Conservation (phyloP, 371 early-diverging fungal species). For the Nematocida sp. region DNA sequence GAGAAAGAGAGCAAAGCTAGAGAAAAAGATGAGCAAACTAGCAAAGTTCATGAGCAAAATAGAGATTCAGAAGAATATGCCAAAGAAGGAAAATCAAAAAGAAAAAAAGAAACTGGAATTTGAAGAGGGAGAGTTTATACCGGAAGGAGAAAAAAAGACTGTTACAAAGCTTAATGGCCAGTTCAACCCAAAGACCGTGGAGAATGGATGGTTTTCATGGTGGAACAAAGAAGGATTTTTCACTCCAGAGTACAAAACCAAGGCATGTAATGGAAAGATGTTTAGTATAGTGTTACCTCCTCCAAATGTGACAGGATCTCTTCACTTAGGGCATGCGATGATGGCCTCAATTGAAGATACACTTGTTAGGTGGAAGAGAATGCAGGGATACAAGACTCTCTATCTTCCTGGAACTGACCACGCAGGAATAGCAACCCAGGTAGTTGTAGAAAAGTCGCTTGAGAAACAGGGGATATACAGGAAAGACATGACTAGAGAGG, state of each 20-base stretch:
- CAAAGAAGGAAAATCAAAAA: conserved; percentile 33
- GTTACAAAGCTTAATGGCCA: conserved; percentile 33
- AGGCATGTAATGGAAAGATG: conserved; percentile 72
- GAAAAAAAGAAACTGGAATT: conserved; percentile 36
- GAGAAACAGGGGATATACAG: conserved; percentile 80
- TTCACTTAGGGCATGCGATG: conserved; percentile 95
- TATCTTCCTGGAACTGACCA: conserved; percentile 97
- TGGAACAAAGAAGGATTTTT: conserved; percentile 87
- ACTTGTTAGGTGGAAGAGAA: conserved; percentile 86
- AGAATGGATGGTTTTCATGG: conserved; percentile 90
- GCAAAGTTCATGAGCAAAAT: conserved; percentile 86
- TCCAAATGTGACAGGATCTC: conserved; percentile 95
- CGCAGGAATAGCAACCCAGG: conserved; percentile 96
- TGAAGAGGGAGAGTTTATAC: conserved; percentile 32
- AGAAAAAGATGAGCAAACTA: conserved; percentile 81
- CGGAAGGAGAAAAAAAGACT: conserved; percentile 54
- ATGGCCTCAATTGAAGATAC: conserved; percentile 92
- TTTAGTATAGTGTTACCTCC: conserved; percentile 93
- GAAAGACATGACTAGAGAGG: conserved; percentile 87
- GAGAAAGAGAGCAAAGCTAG: conserved; percentile 76
- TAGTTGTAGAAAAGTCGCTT: conserved; percentile 91
- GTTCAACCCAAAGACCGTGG: conserved; percentile 86
- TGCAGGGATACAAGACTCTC: conserved; percentile 87
- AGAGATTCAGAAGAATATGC: conserved; percentile 59
- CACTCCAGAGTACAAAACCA: conserved; percentile 77